Evolutionary conservation across 345 rosid genomes (phyloP), one percentile per base, ranked within the genome.

Genomic region (Jatropha curcas): DNA sequence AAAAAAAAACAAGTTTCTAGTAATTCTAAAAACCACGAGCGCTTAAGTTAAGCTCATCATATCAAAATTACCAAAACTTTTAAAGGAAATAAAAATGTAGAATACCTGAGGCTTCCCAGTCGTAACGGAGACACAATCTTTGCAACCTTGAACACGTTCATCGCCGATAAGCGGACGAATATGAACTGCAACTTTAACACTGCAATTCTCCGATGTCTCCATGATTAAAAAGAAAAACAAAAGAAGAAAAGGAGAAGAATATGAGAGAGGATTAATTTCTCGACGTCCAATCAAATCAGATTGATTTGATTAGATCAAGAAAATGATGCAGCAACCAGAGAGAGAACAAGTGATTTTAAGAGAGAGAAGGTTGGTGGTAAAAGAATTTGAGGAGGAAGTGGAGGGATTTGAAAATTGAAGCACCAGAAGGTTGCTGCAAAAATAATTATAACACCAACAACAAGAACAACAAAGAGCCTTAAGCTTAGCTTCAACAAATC

Each of bases 131-230:
- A 66, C 72, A 22, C 80, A 77, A 30, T 77, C 75, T 65, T 66
- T 77, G 55, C 76, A 71, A n/a, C 80, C 80, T 48, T 58, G 80
- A 35, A 67, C 33, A 14, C 75, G 58, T 52, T 77, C 80, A 33
- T 77, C 75, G 12, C 55, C 72, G 28, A 77, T 66, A 22, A 77
- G 67, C 24, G 80, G 80, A 13, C 80, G 70, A 11, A 71, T 51
- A 35, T 71, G 80, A 65, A 77, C 67, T 20, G 80, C 80, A 56
- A 77, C 80, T 45, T 77, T 71, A 25, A 77, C 80, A 59, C 68
- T 63, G 27, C 80, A 77, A 57, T 48, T 65, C 76, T 71, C 80
- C 22, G 59, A 34, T 35, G 72, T 17, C 25, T 25, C 67, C 75
- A n/a, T 64, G 33, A 35, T 41, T 34, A 25, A 12, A 24, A 14